Conservation (phyloP, 768 basidiomycete species). For the Termitomyces sp. region DNA sequence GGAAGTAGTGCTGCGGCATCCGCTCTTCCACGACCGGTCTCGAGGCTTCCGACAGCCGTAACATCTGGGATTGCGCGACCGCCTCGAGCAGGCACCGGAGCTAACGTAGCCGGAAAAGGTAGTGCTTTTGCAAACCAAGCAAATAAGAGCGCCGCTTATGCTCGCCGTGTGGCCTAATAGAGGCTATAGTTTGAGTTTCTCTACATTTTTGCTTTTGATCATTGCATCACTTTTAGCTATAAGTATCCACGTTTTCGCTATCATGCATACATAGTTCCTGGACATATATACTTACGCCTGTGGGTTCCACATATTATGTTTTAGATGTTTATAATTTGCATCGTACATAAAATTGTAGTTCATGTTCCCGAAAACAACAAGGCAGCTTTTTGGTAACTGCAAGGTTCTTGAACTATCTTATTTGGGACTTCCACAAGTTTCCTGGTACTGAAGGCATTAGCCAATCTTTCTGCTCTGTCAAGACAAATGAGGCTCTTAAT, state of each 20-base stretch:
- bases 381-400: not conserved
- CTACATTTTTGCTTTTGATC: not conserved
- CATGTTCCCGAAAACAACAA: not conserved
- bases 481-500: not conserved
- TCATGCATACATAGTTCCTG: constrained; percentile 1
- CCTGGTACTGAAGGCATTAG: not conserved
- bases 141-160: not conserved
- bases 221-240: constrained; percentile 3
- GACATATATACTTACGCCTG: constrained; percentile 6
- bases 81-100: constrained; percentile 1
- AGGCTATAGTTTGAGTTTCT: not conserved
- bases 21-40: constrained; percentile 15
- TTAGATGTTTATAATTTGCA: not conserved
- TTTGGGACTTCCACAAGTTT: not conserved
- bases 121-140: not conserved
- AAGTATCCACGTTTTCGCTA: constrained; percentile 5
- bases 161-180: constrained; percentile 11
- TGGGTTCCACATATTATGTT: not conserved
- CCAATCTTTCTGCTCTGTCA: not conserved
- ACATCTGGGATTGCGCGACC: constrained; percentile 9
- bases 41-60: constrained; percentile 11
- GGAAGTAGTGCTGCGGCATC: constrained; percentile 7
- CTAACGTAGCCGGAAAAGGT: not conserved
- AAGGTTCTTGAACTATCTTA: not conserved
- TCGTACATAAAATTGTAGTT: not conserved